phyloP scores from a whole-genome alignment of 139 green algal genomes.

The Auxenochlorella pyrenoidosa region DNA sequence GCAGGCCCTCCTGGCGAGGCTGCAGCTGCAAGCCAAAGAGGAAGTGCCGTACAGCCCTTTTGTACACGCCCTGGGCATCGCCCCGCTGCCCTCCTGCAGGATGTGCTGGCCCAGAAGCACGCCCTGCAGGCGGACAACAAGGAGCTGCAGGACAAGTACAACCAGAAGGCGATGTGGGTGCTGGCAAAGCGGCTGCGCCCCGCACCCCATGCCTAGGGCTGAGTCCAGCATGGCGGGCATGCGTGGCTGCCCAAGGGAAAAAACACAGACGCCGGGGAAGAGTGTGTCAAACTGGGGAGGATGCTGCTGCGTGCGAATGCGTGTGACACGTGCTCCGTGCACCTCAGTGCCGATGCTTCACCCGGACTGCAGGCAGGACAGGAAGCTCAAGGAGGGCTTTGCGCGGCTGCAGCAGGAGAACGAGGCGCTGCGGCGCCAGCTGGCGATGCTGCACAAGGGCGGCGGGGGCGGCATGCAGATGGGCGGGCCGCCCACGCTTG shows the following conservation, averaged over 20 bases:
- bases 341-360: not conserved
- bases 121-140: slow-evolving; percentile 59
- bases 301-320: not conserved
- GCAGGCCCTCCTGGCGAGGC: too few relatives aligned
- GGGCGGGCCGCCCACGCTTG: not conserved
- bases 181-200: not conserved
- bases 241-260: not conserved
- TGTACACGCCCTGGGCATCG: too few relatives aligned
- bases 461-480: slow-evolving; percentile 6
- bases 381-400: slow-evolving; percentile 74
- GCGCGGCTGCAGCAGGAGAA: slow-evolving; percentile 64
- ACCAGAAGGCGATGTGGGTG: slow-evolving; percentile 73
- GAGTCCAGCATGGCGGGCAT: not conserved
- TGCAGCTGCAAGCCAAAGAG: too few relatives aligned
- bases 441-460: slow-evolving; percentile 3
- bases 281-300: not conserved
- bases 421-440: slow-evolving; percentile 41
- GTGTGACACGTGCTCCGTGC: not conserved
- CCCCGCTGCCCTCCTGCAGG: slow-evolving; percentile 12
- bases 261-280: too few relatives aligned
- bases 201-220: not conserved
- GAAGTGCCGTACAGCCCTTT: too few relatives aligned
- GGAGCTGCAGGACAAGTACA: slow-evolving; percentile 70
- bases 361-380: slow-evolving; percentile 57
- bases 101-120: slow-evolving; percentile 51